Evolutionary conservation across 2,329 filamentous ascomycete species (phyloP).

Genomic region (Zelopaecilomyces penicillatus): DNA sequence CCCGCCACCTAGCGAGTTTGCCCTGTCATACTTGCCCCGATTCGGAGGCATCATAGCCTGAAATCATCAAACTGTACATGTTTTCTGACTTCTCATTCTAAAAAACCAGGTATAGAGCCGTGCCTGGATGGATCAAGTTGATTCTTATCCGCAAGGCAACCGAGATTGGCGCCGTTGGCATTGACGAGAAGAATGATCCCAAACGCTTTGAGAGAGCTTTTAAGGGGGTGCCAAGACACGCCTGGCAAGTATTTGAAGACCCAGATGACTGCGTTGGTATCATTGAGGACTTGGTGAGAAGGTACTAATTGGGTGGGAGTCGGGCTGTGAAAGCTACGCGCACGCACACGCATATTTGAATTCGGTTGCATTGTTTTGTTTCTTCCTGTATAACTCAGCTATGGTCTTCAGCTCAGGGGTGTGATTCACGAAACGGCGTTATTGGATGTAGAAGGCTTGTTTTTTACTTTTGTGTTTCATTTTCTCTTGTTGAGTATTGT

Average conservation of each 20-base stretch:
- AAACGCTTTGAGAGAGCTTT: constrained; percentile 80
- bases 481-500: no score
- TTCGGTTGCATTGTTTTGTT: no score
- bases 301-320: background rate
- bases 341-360: no score
- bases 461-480: no score
- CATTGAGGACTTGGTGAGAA: constrained; percentile 18
- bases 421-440: no score
- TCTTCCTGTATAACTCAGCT: no score
- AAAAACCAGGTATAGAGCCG: constrained; percentile 44
- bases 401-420: no score
- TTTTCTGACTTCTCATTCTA: constrained; percentile 9
- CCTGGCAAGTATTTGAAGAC: constrained; percentile 79
- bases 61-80: background rate
- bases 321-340: no score
- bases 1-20: background rate
- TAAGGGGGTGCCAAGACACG: constrained; percentile 55
- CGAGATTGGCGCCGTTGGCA: constrained; percentile 60
- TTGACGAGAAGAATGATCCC: constrained; percentile 64
- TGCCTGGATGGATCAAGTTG: constrained; percentile 68
- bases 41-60: background rate
- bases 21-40: no score
- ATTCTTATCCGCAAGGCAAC: constrained; percentile 82
- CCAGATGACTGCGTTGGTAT: constrained; percentile 52
- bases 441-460: no score